phyloP scores from a whole-genome alignment of 2,329 filamentous ascomycete genomes.

The Neonectria neomacrospora region DNA sequence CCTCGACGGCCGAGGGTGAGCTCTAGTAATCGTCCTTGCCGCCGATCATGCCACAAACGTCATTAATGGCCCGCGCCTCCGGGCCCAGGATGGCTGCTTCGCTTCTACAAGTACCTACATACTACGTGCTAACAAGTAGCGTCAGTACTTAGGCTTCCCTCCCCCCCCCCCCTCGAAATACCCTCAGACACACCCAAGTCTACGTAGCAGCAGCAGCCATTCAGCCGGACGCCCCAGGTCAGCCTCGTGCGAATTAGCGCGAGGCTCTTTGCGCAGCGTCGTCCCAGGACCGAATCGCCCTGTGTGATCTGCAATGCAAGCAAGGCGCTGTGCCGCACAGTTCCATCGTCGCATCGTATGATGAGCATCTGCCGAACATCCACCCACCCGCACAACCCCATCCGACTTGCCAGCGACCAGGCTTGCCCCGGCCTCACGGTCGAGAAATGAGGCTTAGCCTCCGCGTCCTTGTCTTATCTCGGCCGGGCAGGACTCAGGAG shows the following conservation, averaged over 20 bases:
- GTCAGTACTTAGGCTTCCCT: neutral
- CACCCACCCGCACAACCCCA: constrained; percentile 22
- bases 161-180: neutral
- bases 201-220: neutral
- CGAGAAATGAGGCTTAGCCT: constrained; percentile 36
- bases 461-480: constrained; percentile 35
- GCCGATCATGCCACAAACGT: constrained; percentile 40
- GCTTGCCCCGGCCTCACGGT: constrained; percentile 23
- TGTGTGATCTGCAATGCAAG: constrained; percentile 35
- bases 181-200: neutral
- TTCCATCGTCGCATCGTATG: constrained; percentile 31
- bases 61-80: constrained; percentile 12
- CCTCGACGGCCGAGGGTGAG: constrained; percentile 24
- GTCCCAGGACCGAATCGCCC: constrained; percentile 18
- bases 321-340: constrained; percentile 20
- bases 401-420: neutral
- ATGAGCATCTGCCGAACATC: constrained; percentile 26
- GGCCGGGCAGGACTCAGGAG: constrained; percentile 16
- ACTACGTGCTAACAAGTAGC: no score
- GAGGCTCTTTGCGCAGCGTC: constrained; percentile 14
- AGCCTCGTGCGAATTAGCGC: constrained; percentile 22
- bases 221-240: constrained; percentile 18
- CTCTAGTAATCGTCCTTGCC: constrained; percentile 32
- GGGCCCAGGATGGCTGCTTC: neutral
- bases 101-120: no score